Evolutionary conservation across 371 early-diverging fungal species (phyloP).

Genomic region (Ordospora colligata): DNA sequence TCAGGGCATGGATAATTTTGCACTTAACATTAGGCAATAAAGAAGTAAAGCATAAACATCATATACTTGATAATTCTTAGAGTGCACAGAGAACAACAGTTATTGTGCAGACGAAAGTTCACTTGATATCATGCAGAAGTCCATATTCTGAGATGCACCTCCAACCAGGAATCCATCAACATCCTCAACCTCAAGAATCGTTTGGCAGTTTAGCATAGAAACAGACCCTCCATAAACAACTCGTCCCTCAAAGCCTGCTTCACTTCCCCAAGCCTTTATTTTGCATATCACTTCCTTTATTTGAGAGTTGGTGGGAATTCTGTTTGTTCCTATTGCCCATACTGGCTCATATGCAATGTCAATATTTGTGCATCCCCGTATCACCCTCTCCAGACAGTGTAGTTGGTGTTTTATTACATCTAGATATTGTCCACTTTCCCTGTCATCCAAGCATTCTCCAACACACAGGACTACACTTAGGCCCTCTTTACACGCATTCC

Average conservation of each 20-base stretch:
- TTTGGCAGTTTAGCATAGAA: slow-evolving; percentile 71
- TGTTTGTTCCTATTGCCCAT: slow-evolving; percentile 98
- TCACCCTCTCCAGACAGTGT: slow-evolving; percentile 65
- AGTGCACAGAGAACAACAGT: neutral
- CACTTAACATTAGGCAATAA: neutral
- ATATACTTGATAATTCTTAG: neutral
- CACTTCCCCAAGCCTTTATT: slow-evolving; percentile 36
- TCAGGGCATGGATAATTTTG: neutral
- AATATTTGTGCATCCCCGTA: slow-evolving; percentile 63
- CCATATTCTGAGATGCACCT: slow-evolving; percentile 78
- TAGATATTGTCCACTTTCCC: slow-evolving; percentile 73
- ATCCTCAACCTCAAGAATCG: slow-evolving; percentile 66
- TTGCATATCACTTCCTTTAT: slow-evolving; percentile 48
- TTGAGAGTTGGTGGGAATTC: slow-evolving; percentile 84
- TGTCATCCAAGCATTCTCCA: slow-evolving; percentile 86
- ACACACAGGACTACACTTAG: slow-evolving; percentile 86
- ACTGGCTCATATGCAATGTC: slow-evolving; percentile 99
- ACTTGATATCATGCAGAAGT: slow-evolving; percentile 49
- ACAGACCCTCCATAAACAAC: slow-evolving; percentile 92
- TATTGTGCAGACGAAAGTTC: neutral
- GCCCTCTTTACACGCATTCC: slow-evolving; percentile 72
- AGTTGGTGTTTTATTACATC: slow-evolving; percentile 79
- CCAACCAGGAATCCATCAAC: slow-evolving; percentile 98
- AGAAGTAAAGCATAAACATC: neutral
- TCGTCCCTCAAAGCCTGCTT: slow-evolving; percentile 62